A percentile compares a stretch with the other conserved stretches of the same genome.
phyloP scores from a whole-genome alignment of 2,329 filamentous ascomycete genomes.

The Graphilbum ipis-grandicollis region DNA sequence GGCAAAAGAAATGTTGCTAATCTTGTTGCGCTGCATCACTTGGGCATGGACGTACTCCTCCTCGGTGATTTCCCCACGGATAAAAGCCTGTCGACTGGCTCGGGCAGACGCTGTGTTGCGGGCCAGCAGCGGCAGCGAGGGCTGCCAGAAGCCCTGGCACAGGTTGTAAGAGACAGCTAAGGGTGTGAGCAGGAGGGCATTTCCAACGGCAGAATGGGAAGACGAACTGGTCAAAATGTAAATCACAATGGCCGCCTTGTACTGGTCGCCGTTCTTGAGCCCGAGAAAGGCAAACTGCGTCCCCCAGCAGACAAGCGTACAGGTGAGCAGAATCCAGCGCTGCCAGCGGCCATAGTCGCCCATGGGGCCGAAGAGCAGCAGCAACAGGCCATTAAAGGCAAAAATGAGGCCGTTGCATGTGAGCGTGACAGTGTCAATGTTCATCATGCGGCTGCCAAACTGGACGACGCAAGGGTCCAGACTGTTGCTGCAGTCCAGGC shows the following conservation, averaged over 20 bases:
- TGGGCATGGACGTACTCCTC: not conserved
- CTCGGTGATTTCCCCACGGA: not conserved
- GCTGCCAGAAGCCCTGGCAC: conserved; percentile 1
- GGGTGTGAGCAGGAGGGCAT: too few species aligned
- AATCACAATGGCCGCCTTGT: not conserved
- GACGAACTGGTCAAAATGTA: conserved; percentile 1
- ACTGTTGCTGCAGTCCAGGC: conserved; percentile 2
- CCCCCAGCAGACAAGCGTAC: conserved; percentile 1
- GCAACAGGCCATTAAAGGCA: not conserved
- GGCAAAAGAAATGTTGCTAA: conserved; percentile 1
- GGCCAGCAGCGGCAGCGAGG: conserved; percentile 1
- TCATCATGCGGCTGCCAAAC: conserved; percentile 1
- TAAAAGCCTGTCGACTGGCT: not conserved
- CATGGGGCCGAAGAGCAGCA: not conserved
- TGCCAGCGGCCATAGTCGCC: conserved; percentile 1
- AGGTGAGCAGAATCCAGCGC: conserved; percentile 1
- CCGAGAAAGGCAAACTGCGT: conserved; percentile 2
- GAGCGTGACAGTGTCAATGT: conserved; percentile 1
- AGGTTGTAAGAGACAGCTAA: conserved; percentile 1
- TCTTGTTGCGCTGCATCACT: conserved; percentile 1
- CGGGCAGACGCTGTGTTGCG: not conserved
- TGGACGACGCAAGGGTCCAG: conserved; percentile 1
- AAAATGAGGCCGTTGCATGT: conserved; percentile 2
- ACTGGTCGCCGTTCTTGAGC: not conserved
- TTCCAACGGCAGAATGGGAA: too few species aligned